Evolutionary conservation across 192 early-diverging fungal genomes (phyloP), one percentile per base, ranked within the genome.

Genomic region (Allomyces macrogynus): DNA sequence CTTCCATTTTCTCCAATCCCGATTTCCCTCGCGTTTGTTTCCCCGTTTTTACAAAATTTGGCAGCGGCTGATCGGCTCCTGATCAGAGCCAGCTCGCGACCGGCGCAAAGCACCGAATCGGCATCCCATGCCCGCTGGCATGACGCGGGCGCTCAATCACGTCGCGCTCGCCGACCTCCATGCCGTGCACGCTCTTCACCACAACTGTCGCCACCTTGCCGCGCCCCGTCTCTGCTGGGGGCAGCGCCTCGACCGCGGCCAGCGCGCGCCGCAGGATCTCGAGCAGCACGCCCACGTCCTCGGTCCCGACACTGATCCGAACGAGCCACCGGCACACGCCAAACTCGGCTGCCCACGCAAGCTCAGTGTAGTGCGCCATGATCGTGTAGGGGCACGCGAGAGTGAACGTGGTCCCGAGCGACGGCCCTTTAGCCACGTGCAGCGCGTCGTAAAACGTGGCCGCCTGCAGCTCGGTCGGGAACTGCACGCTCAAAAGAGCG

Each of bases 341-440:
- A 71, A 71, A 95, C 64, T 79, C 69, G 1, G 76, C 80, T 16
- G 91, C 95, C 95, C 95, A 97, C 25, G 95, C 93, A 14, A 95
- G 75, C 73, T 97, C 95, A 24, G 74, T 75, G 73, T 88, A 97
- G 71, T 97, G 95, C 10, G 92, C 95, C n/a, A 97, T 68, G 23
- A 97, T 88, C 0, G 93, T 91, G 69, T 97, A 97, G 4, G 95
- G 93, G 66, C 87, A 88, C 4, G 84, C 89, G 62, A 97, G 77
- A 16, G 95, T 97, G 66, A 97, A 97, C 77, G 92, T 97, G 26
- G 95, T 97, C 1, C 95, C 95, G 23, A 97, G 76, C 4, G 90
- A 93, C 20, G 95, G 95, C 1, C 95, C 95, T 69, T 97, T 97
- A 67, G 86, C 87, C 69, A 88, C 82, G 4, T 73, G 73, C 54